A percentile compares a stretch with the other conserved stretches of the same genome.
phyloP scores from a whole-genome alignment of 306 rosid genomes.

The Acacia melanoxylon region DNA sequence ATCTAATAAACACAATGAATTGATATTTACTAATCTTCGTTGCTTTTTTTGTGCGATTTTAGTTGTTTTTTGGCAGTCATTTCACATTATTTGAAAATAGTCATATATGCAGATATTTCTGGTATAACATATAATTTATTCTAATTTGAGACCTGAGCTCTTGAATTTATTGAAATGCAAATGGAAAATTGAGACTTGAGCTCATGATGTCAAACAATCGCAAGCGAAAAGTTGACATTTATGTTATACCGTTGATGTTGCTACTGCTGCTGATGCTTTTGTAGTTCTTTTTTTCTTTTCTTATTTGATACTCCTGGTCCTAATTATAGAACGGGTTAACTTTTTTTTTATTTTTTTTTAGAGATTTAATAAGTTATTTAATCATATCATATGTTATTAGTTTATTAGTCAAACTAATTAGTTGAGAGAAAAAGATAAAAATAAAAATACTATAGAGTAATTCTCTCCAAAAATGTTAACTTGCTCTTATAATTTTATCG shows the following conservation, averaged over 20 bases:
- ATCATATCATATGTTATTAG: no score
- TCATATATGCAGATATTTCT: neutral
- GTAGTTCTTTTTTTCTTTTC: neutral
- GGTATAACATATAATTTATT: neutral
- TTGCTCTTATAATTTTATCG: no score
- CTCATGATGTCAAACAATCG: neutral
- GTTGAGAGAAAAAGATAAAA: no score
- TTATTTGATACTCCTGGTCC: neutral
- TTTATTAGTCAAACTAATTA: no score
- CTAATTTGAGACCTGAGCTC: neutral
- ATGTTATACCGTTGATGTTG: conserved; percentile 43
- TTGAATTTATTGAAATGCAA: neutral
- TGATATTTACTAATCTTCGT: neutral
- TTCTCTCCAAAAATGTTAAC: no score
- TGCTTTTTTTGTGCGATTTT: neutral
- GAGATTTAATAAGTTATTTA: no score
- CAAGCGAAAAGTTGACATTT: neutral
- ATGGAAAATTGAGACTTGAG: neutral
- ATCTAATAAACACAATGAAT: neutral
- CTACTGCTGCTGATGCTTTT: neutral
- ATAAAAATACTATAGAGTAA: no score
- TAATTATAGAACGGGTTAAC: no score
- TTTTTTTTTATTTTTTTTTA: no score
- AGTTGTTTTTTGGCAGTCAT: neutral
- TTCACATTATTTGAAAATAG: neutral